Conservation (phyloP, 75 land plant genomes). For the Pinus albicaulis region DNA sequence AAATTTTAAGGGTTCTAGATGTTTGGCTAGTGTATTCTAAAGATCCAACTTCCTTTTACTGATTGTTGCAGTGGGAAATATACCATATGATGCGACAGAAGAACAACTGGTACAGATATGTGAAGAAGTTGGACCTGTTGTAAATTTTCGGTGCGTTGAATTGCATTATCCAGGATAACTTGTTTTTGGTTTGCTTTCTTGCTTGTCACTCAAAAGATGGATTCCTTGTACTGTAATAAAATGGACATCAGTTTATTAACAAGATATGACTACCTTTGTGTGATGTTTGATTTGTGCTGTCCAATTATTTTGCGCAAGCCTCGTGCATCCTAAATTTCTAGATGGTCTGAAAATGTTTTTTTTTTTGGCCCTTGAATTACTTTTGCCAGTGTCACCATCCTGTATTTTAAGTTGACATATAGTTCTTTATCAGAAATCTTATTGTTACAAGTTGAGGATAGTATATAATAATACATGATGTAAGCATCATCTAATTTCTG, state of each 20-base stretch:
- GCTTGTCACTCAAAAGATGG: neutral
- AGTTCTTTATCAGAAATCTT: no score
- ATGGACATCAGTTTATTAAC: neutral
- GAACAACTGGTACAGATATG: constrained; percentile 95
- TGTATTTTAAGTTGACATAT: neutral
- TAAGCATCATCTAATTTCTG: no score
- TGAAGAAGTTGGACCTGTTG: constrained; percentile 97
- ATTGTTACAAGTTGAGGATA: no score
- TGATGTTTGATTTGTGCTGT: neutral
- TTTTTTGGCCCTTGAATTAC: neutral
- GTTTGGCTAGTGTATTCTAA: neutral
- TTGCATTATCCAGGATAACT: neutral
- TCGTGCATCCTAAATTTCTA: neutral
- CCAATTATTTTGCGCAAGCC: neutral
- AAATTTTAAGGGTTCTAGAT: neutral
- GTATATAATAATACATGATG: no score
- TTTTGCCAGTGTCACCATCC: neutral
- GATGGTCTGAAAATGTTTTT: neutral
- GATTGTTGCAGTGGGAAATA: constrained; percentile 74
- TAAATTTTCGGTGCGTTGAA: constrained; percentile 72
- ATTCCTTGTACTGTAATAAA: neutral
- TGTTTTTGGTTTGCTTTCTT: neutral
- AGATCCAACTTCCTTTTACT: neutral
- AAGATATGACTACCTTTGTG: neutral
- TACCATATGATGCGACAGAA: constrained; percentile 97